Base-by-base conservation (phyloP, 306 rosid species). In the Castanospermum australe region DNA sequence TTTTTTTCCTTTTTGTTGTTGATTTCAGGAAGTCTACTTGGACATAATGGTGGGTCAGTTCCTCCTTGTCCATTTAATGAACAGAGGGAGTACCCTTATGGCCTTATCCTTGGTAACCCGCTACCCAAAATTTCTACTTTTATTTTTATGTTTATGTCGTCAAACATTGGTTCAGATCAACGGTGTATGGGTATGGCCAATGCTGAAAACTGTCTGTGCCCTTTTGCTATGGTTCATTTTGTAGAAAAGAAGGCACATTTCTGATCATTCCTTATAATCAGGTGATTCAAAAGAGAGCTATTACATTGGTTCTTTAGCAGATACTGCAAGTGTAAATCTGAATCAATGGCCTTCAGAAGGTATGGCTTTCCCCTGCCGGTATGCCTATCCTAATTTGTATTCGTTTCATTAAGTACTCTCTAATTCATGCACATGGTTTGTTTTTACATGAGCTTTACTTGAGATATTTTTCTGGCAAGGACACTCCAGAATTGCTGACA, bases 281-380 rank as follows among this genome's bases (percentile, higher is more conserved):
- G 98, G 98, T 69, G 98, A 90, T 81, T 77, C 85, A 14, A 92
- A 92, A 83, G 98, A 92, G 88, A 84, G 91, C 71, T 92, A 50
- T 79, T 84, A 86, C 57, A 77, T 94, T 75, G 97, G 97, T 28
- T 70, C 91, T 82, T 20, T 91, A 65, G 93, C 69, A 56, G 93
- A 90, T 22, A 59, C n/a, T 59, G 33, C 72, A 8, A 67, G 71
- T 79, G 62, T 1, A 61, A 25, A 70, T 59, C 83, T 90, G 39
- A 94, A 94, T 84, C 97, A 91, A 81, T 94, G 98, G 98, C 98
- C 97, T 75, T 78, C 91, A 50, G 57, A 84, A 76, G 98, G 97
- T 94, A 73, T 83, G 52, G 4, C 47, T 62, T 50, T 61, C 32
- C 56, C 1, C 12, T 39, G 45, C 45, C 10, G 14, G 12, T 39